phyloP scores from a whole-genome alignment of 2,329 filamentous ascomycete genomes.

The Fusarium verticillioides region DNA sequence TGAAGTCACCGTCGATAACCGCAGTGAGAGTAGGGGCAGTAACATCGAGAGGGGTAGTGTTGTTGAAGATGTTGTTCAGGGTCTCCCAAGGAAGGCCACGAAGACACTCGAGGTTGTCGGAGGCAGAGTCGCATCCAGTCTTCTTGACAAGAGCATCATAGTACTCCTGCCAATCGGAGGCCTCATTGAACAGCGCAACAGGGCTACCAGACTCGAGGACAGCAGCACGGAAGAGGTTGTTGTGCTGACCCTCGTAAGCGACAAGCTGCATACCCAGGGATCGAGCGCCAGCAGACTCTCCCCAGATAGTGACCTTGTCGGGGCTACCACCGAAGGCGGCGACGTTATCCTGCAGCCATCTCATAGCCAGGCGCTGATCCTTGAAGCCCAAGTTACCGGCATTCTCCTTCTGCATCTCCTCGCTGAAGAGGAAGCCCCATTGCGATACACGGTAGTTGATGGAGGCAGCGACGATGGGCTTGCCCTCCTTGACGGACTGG shows the following conservation, averaged over 20 bases:
- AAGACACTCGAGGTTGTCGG: constrained; percentile 47
- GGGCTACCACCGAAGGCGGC: constrained; percentile 60
- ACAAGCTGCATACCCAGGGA: constrained; percentile 62
- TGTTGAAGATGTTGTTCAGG: constrained; percentile 46
- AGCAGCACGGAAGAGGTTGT: constrained; percentile 63
- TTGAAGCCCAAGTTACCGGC: constrained; percentile 62
- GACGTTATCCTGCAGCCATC: constrained; percentile 64
- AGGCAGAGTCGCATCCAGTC: constrained; percentile 38
- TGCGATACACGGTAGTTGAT: constrained; percentile 63
- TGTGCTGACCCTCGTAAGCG: constrained; percentile 63
- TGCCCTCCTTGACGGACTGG: constrained; percentile 57
- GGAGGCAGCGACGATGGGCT: constrained; percentile 61
- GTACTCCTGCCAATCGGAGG: constrained; percentile 42
- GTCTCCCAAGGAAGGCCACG: constrained; percentile 46
- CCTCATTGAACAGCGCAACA: constrained; percentile 40
- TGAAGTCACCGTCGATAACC: constrained; percentile 53
- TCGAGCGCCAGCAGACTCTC: constrained; percentile 64
- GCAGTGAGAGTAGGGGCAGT: constrained; percentile 27
- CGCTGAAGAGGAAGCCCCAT: constrained; percentile 63
- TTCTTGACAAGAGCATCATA: constrained; percentile 46
- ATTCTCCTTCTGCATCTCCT: constrained; percentile 55
- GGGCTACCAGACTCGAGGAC: constrained; percentile 62
- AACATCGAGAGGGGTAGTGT: constrained; percentile 31
- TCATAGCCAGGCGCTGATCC: constrained; percentile 61
- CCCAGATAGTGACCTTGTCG: constrained; percentile 61